Conservation (phyloP, 169 alveolate species). For the Plasmodium blacklocki region DNA sequence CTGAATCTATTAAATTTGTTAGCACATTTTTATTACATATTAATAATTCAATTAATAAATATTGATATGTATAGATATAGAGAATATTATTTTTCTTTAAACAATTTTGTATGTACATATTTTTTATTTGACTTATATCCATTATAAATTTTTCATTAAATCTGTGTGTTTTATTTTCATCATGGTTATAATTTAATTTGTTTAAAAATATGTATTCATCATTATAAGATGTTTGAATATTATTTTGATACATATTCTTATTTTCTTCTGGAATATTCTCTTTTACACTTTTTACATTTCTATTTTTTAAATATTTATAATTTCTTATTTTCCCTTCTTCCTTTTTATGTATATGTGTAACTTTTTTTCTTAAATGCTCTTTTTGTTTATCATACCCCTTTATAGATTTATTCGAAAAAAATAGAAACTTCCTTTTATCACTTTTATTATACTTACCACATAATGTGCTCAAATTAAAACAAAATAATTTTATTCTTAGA, state of each 20-base stretch:
- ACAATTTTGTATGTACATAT: constrained; percentile 22
- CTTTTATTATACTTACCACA: constrained; percentile 69
- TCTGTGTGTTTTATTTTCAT: constrained; percentile 6
- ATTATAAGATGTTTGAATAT: no score
- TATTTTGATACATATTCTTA: no score
- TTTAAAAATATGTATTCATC: constrained; percentile 33
- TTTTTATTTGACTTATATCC: constrained; percentile 27
- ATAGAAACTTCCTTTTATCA: constrained; percentile 63
- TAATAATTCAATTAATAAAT: constrained; percentile 50
- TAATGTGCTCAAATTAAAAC: constrained; percentile 3
- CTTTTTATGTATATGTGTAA: background rate
- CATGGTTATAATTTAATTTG: constrained; percentile 5
- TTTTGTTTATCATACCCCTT: background rate
- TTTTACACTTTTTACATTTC: background rate
- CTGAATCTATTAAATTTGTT: constrained; percentile 36
- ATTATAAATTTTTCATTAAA: constrained; percentile 16
- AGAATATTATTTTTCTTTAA: constrained; percentile 17
- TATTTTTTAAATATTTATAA: background rate
- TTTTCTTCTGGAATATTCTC: no score
- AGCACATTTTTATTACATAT: constrained; percentile 25
- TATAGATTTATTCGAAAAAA: constrained; percentile 6
- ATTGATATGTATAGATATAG: constrained; percentile 57
- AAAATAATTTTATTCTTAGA: no score
- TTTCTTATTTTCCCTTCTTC: background rate
- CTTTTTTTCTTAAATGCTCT: no score